These are phyloP conservation scores for Phlebiopsis gigantea DNA, from an alignment of 768 basidiomycete species.

Conservation along the genomic window DNA sequence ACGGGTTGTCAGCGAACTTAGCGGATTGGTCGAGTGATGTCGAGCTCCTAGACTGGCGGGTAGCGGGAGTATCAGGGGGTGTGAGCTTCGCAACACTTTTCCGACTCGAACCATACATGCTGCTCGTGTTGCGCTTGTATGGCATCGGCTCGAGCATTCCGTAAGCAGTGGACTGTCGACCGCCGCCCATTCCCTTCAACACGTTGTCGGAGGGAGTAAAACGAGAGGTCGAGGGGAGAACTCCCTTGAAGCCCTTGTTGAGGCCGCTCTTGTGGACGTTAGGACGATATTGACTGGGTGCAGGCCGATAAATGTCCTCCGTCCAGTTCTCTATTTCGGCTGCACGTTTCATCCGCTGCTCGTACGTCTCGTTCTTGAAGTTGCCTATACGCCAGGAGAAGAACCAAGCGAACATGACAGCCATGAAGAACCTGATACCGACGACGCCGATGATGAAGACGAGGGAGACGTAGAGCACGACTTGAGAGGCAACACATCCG, in stretches of 20 bases:
- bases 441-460: constrained; percentile 98
- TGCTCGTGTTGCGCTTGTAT: constrained; percentile 47
- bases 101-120: constrained; percentile 27
- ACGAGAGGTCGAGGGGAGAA: constrained; percentile 65
- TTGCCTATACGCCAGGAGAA: constrained; percentile 93
- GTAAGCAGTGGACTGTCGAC: constrained; percentile 57
- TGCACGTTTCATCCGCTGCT: constrained; percentile 84
- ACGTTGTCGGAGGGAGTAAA: constrained; percentile 71
- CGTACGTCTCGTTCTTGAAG: constrained; percentile 89
- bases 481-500: constrained; percentile 92
- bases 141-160: constrained; percentile 58
- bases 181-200: constrained; percentile 41
- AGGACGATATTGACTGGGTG: constrained; percentile 86
- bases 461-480: constrained; percentile 93
- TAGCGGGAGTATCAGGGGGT: constrained; percentile 67
- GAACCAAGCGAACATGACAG: constrained; percentile 97
- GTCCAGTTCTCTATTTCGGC: constrained; percentile 96
- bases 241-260: constrained; percentile 48
- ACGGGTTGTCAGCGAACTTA: constrained; percentile 59
- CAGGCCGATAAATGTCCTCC: constrained; percentile 90
- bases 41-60: constrained; percentile 75
- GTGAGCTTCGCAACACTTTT: constrained; percentile 46
- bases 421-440: constrained; percentile 91
- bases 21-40: constrained; percentile 62
- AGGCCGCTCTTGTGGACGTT: constrained; percentile 77